Conservation (phyloP, 2,329 filamentous ascomycete genomes). For the Dactylellina leptospora region DNA sequence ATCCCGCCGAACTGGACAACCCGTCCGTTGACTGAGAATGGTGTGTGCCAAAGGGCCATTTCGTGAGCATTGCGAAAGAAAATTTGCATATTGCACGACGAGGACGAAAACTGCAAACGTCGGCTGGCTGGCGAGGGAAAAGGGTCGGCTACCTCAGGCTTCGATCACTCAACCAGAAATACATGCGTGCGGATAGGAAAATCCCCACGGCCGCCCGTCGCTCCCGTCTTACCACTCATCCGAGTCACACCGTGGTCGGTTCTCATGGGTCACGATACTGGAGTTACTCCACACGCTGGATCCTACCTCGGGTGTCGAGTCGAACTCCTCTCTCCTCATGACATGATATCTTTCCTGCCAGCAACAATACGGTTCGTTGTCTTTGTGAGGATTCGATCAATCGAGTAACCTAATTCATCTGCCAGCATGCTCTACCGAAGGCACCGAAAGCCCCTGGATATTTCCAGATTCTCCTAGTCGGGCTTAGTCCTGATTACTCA, state of each 20-base stretch:
- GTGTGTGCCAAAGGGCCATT: background rate
- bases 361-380: too few relatives aligned
- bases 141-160: constrained; percentile 43
- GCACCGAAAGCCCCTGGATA: background rate
- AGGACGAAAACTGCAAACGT: constrained; percentile 1
- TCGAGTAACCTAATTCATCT: background rate
- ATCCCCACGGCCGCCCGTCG: constrained; percentile 45
- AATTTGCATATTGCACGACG: background rate
- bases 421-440: constrained; percentile 1
- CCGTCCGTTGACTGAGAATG: constrained; percentile 26
- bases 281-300: constrained; percentile 14
- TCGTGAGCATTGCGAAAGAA: background rate
- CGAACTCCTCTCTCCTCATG: constrained; percentile 20
- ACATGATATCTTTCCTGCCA: background rate
- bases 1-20: constrained; percentile 37
- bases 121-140: background rate
- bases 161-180: constrained; percentile 25
- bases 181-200: too few relatives aligned
- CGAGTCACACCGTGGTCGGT: constrained; percentile 43
- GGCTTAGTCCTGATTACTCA: constrained; percentile 45
- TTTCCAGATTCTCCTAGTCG: constrained; percentile 33
- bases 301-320: constrained; percentile 38
- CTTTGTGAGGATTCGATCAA: background rate
- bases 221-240: constrained; percentile 43
- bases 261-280: background rate